A percentile compares a stretch with the other conserved stretches of the same genome.
These are phyloP conservation scores for Exidia glandulosa DNA, from an alignment of 768 basidiomycete genomes.

Conservation along the genomic window DNA sequence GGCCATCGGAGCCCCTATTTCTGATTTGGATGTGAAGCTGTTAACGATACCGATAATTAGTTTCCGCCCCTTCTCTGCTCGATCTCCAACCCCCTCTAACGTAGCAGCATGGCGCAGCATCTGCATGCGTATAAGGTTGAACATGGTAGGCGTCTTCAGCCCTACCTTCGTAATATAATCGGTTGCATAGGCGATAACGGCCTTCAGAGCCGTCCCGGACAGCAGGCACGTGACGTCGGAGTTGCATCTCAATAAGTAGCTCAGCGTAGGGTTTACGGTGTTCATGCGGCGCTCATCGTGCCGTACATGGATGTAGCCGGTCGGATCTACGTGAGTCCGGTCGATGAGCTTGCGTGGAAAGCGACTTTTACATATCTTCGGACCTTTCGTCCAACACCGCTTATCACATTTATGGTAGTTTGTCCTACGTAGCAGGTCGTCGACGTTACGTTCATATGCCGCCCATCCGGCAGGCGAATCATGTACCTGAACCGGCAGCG, in stretches of 20 bases:
- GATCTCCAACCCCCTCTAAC: constrained; percentile 1
- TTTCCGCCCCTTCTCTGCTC: neutral
- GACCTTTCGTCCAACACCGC: constrained; percentile 19
- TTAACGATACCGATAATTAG: neutral
- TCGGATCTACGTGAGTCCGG: constrained; percentile 20
- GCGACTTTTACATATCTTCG: constrained; percentile 21
- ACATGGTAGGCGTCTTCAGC: constrained; percentile 29
- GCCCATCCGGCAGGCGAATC: too few relatives aligned
- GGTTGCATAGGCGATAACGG: constrained; percentile 28
- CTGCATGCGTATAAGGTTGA: constrained; percentile 18
- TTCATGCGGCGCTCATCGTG: constrained; percentile 27
- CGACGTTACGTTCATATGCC: constrained; percentile 11
- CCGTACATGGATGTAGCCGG: constrained; percentile 19
- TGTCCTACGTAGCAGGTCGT: constrained; percentile 19
- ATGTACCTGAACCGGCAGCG: too few relatives aligned
- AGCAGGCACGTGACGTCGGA: constrained; percentile 28
- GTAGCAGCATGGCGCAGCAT: constrained; percentile 16
- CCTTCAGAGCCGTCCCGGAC: constrained; percentile 31
- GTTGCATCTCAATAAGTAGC: constrained; percentile 27
- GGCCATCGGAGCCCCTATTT: neutral
- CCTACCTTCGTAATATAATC: constrained; percentile 33
- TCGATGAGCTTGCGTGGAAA: constrained; percentile 23
- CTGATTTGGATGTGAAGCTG: neutral
- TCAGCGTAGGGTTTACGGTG: constrained; percentile 18
- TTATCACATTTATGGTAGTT: constrained; percentile 20